phyloP scores from a whole-genome alignment of 139 green algal species.

The Chlorella sp. region DNA sequence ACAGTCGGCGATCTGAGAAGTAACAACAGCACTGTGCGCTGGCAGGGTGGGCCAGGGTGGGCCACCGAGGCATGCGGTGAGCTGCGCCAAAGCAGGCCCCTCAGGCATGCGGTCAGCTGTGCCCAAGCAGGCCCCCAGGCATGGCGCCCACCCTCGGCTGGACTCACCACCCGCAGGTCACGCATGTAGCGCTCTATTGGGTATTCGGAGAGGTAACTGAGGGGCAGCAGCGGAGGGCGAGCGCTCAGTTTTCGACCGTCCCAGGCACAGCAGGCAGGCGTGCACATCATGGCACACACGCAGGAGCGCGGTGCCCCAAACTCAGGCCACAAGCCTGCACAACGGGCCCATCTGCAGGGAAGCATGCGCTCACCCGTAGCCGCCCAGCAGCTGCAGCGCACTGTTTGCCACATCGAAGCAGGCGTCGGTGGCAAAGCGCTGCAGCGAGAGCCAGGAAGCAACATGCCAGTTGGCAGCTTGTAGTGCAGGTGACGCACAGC shows the following conservation, averaged over 20 bases:
- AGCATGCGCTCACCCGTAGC: conserved; percentile 72
- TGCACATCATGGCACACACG: background rate
- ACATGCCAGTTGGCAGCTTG: too few relatives aligned
- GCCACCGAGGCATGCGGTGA: too few relatives aligned
- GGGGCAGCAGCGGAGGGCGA: conserved; percentile 32
- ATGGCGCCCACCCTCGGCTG: too few relatives aligned
- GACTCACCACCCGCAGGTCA: conserved; percentile 77
- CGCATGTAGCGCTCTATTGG: conserved; percentile 74
- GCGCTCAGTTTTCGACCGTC: too few relatives aligned
- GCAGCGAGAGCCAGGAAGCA: too few relatives aligned
- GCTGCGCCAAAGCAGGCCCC: too few relatives aligned
- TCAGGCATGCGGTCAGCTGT: too few relatives aligned
- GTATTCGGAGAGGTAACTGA: conserved; percentile 81
- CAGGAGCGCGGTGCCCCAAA: background rate
- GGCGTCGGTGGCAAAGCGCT: conserved; percentile 77
- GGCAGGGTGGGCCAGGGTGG: too few relatives aligned
- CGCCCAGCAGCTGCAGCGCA: conserved; percentile 80
- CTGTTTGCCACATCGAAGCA: conserved; percentile 75
- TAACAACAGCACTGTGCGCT: too few relatives aligned
- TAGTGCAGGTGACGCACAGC: too few relatives aligned
- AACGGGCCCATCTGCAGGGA: background rate
- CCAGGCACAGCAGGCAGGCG: background rate
- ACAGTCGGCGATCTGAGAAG: too few relatives aligned
- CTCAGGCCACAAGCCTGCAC: background rate
- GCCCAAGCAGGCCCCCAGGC: too few relatives aligned